A percentile compares a stretch with the other conserved stretches of the same genome.
phyloP scores from a whole-genome alignment of 306 rosid genomes.

The Hippophae tibetana region DNA sequence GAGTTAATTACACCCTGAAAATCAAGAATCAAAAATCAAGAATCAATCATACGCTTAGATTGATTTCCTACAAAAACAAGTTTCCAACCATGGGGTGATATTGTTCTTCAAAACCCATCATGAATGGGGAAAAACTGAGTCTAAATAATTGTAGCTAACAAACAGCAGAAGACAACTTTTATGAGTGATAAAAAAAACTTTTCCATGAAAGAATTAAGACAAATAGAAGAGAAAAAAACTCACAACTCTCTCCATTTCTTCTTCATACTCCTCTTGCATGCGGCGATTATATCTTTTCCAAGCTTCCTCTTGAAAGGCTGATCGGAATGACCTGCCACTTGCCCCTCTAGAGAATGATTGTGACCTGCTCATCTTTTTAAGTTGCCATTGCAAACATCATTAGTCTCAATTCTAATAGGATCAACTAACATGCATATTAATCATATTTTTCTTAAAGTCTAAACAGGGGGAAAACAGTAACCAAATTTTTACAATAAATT shows the following conservation, averaged over 20 bases:
- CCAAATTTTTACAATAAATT: too few species aligned
- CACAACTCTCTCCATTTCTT: slow-evolving; percentile 96
- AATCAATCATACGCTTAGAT: too few species aligned
- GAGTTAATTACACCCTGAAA: too few species aligned
- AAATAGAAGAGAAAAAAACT: slow-evolving; percentile 17
- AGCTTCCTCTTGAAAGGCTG: slow-evolving; percentile 86
- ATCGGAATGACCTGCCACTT: slow-evolving; percentile 45
- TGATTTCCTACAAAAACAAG: too few species aligned
- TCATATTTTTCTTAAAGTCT: neutral
- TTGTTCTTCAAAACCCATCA: too few species aligned
- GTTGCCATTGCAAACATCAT: slow-evolving; percentile 21
- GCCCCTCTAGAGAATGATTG: slow-evolving; percentile 50
- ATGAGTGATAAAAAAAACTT: too few species aligned
- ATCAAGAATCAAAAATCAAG: too few species aligned
- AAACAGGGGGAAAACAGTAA: neutral
- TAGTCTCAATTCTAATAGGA: slow-evolving; percentile 21
- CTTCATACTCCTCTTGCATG: slow-evolving; percentile 90
- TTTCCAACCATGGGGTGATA: too few species aligned
- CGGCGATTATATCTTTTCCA: slow-evolving; percentile 73
- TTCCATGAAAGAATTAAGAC: neutral
- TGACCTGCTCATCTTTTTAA: slow-evolving; percentile 49
- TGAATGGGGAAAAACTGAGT: too few species aligned
- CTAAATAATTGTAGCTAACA: too few species aligned
- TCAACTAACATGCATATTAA: neutral
- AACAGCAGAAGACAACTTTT: too few species aligned